Evolutionary conservation across 2,329 filamentous ascomycete species (phyloP), one percentile per base, ranked within the genome.

Genomic region (Colletotrichum sp.): DNA sequence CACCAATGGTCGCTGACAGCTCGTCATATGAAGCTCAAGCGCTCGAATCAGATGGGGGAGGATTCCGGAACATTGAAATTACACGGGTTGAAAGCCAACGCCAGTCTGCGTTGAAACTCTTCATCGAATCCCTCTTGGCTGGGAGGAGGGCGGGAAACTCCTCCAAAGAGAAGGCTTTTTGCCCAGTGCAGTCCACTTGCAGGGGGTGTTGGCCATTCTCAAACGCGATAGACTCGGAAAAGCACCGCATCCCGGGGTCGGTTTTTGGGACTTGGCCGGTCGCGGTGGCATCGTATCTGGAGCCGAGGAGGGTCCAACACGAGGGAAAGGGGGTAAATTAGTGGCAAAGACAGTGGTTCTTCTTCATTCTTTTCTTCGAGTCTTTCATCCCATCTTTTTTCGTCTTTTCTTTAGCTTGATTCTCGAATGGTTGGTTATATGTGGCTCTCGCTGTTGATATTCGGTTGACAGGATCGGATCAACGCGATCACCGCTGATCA

Each of bases 391-490:
- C 48, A 65, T 48, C 43, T 26, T 26, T 34, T 28, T 43, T 21
- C 14, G 21, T 39, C 59, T 32, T 32, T 0, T 8, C 30, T 43
- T 13, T 6, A 36, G 64, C 26, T 63, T 72, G 6, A 39, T 36
- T 36, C 6, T 26, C 26, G 14, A 39, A 34, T 32, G 7, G 28
- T 39, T 55, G 14, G 10, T 24, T 18, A 61, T 39, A 59, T 26
- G 36, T n/a, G 26, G 68, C 26, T 36, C 60, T 43, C 52, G 14
- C 14, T 16, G n/a, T 32, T 60, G 12, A 55, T 48, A 13, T 36
- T 66, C 72, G 67, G 66, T 21, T 74, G 59, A 28, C n/a, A 14
- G 43, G 43, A 26, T 60, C 68, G 61, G 68, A 71, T 71, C 72
- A 74, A 64, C 67, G 48, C 13, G 72, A 74, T 74, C 67, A 67